These are phyloP conservation scores for Zygosaccharomyces pseudorouxii DNA, from an alignment of 805 yeast species.

Conservation along the genomic window DNA sequence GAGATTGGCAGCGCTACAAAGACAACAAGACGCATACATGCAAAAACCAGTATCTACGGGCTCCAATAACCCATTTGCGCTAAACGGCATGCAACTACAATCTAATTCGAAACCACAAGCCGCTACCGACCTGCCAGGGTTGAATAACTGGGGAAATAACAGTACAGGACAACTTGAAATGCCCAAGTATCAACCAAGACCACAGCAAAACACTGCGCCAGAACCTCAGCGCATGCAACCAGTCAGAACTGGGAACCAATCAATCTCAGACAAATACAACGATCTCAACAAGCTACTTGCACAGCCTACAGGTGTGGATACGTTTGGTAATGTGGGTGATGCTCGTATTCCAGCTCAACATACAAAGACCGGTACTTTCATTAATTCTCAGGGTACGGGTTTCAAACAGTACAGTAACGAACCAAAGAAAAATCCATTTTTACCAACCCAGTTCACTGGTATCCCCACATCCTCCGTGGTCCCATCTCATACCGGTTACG, in stretches of 20 bases:
- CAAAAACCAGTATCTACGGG: constrained; percentile 61
- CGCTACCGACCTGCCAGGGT: constrained; percentile 1
- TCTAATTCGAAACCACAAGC: constrained; percentile 6
- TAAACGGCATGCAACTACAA: constrained; percentile 24
- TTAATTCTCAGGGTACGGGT: constrained; percentile 88
- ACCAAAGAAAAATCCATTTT: constrained; percentile 40
- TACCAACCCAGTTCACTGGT: constrained; percentile 68
- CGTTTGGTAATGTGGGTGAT: constrained; percentile 49
- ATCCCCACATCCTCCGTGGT: constrained; percentile 60
- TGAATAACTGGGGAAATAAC: constrained; percentile 1
- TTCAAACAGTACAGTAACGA: constrained; percentile 45
- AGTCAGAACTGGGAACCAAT: constrained; percentile 50
- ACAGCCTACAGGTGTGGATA: constrained; percentile 87
- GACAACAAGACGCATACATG: constrained; percentile 36
- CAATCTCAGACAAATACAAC: constrained; percentile 53
- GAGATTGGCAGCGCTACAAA: constrained; percentile 18
- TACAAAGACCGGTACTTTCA: constrained; percentile 72
- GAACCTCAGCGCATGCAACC: constrained; percentile 39
- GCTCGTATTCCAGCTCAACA: constrained; percentile 87
- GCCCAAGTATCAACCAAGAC: constrained; percentile 15
- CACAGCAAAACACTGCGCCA: constrained; percentile 16
- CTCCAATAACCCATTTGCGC: constrained; percentile 74
- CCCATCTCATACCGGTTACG: constrained; percentile 88
- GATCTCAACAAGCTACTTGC: constrained; percentile 77
- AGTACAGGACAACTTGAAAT: constrained; percentile 6